A percentile compares a stretch with the other conserved stretches of the same genome.
Conservation (phyloP, 345 rosid species). For the Cardamine resedifolia region DNA sequence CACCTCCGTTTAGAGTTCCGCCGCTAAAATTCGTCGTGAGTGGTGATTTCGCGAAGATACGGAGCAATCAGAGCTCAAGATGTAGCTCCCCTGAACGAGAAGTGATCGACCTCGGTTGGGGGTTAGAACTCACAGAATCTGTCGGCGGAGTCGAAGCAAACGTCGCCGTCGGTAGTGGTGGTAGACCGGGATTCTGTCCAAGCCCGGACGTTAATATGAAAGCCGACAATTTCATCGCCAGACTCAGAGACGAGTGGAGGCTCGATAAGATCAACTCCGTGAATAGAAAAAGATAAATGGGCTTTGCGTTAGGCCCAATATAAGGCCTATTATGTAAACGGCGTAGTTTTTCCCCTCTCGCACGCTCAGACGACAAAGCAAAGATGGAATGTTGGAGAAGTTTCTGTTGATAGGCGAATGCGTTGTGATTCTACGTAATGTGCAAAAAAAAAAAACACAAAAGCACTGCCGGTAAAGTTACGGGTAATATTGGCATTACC, state of each 20-base stretch:
- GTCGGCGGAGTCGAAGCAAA: slow-evolving; percentile 31
- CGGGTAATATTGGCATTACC: slow-evolving; percentile 16
- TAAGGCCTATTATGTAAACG: not conserved
- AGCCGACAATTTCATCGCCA: slow-evolving; percentile 85
- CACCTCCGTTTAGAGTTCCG: slow-evolving; percentile 56
- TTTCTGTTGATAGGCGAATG: not conserved
- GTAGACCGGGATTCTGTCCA: slow-evolving; percentile 49
- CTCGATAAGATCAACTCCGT: slow-evolving; percentile 74
- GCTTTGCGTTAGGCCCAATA: slow-evolving; percentile 19
- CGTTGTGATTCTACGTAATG: not conserved
- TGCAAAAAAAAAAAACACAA: not conserved
- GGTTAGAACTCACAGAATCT: slow-evolving; percentile 37
- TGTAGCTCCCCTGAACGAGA: slow-evolving; percentile 64
- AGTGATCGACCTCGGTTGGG: slow-evolving; percentile 40
- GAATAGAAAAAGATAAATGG: slow-evolving; percentile 46
- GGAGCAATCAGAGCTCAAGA: slow-evolving; percentile 58
- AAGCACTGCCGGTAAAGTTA: not conserved
- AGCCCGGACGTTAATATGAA: slow-evolving; percentile 84
- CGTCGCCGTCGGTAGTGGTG: slow-evolving; percentile 14
- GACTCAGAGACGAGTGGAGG: slow-evolving; percentile 72
- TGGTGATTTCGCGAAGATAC: slow-evolving; percentile 58
- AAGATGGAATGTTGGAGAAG: not conserved
- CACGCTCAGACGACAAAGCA: not conserved
- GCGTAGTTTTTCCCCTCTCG: not conserved
- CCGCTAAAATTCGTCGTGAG: slow-evolving; percentile 44